Conservation (phyloP, 2,329 filamentous ascomycete genomes). For the Trichoderma guizhouense region DNA sequence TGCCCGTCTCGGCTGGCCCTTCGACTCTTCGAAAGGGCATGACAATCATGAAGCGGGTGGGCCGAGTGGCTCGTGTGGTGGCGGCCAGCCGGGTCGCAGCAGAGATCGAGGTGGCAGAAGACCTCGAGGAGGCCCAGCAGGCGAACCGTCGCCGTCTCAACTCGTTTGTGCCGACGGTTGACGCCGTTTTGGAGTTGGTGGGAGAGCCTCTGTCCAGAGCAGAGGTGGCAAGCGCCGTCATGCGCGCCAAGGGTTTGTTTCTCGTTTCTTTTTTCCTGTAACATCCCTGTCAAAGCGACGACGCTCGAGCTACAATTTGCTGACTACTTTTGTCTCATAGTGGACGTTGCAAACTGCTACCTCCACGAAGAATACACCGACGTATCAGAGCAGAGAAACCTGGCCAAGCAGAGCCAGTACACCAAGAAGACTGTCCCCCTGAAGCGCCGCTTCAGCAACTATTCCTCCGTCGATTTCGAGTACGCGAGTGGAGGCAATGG, state of each 20-base stretch:
- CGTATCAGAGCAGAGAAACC: neutral
- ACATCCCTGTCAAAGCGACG: neutral
- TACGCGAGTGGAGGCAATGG: constrained; percentile 28
- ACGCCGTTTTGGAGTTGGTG: neutral
- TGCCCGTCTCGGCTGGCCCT: constrained; percentile 26
- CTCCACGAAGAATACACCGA: constrained; percentile 11
- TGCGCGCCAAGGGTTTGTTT: constrained; percentile 32
- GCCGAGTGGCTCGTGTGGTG: constrained; percentile 6
- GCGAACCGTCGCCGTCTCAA: constrained; percentile 17
- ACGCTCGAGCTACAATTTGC: neutral
- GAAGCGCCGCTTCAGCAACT: constrained; percentile 29
- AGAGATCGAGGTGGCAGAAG: neutral
- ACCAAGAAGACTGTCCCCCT: constrained; percentile 22
- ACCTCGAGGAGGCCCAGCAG: neutral
- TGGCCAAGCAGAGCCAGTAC: constrained; percentile 1
- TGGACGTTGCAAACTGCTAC: constrained; percentile 26
- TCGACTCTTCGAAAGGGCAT: constrained; percentile 25
- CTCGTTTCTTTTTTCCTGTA: neutral
- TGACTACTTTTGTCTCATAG: constrained; percentile 21
- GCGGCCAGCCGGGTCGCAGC: neutral
- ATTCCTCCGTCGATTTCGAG: constrained; percentile 19
- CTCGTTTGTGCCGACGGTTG: constrained; percentile 8
- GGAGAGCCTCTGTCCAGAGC: constrained; percentile 19
- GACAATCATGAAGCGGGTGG: constrained; percentile 35
- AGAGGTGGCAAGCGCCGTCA: constrained; percentile 18